These are phyloP conservation scores for Sorghum bicolor DNA, from an alignment of 176 grass and related monocot genomes.

Conservation along the genomic window DNA sequence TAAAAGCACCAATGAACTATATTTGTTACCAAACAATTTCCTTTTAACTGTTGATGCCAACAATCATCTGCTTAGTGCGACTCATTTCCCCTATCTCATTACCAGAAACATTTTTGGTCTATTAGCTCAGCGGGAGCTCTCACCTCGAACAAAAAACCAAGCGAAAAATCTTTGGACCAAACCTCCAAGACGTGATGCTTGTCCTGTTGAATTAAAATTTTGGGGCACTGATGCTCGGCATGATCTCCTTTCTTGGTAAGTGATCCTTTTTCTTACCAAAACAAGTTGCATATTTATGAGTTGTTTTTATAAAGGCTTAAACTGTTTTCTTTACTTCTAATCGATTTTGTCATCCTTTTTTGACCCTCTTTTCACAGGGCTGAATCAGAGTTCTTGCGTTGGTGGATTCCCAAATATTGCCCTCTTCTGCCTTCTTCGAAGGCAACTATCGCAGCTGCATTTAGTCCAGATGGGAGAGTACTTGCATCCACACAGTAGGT, in stretches of 20 bases:
- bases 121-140: slow-evolving; percentile 78
- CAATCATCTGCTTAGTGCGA: slow-evolving; percentile 23
- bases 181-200: slow-evolving; percentile 26
- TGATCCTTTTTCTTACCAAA: background rate
- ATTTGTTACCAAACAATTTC: background rate
- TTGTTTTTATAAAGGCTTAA: background rate
- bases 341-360: slow-evolving; percentile 8
- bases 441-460: slow-evolving; percentile 98
- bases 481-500: slow-evolving; percentile 98
- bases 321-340: background rate
- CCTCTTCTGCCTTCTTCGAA: slow-evolving; percentile 83
- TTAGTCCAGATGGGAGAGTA: slow-evolving; percentile 91
- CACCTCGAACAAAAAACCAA: slow-evolving; percentile 76
- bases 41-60: background rate
- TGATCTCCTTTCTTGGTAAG: slow-evolving; percentile 87
- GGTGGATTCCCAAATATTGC: slow-evolving; percentile 81
- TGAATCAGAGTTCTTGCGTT: slow-evolving; percentile 79
- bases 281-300: background rate
- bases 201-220: slow-evolving; percentile 42
- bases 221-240: slow-evolving; percentile 56
- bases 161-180: slow-evolving; percentile 65
- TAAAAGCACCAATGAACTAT: background rate
- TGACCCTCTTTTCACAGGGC: slow-evolving; percentile 45
- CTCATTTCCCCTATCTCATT: slow-evolving; percentile 8
- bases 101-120: slow-evolving; percentile 82